A percentile compares a stretch with the other conserved stretches of the same genome.
Evolutionary conservation across 2,329 filamentous ascomycete species (phyloP).

Genomic region (Kalaharituber pfeilii): DNA sequence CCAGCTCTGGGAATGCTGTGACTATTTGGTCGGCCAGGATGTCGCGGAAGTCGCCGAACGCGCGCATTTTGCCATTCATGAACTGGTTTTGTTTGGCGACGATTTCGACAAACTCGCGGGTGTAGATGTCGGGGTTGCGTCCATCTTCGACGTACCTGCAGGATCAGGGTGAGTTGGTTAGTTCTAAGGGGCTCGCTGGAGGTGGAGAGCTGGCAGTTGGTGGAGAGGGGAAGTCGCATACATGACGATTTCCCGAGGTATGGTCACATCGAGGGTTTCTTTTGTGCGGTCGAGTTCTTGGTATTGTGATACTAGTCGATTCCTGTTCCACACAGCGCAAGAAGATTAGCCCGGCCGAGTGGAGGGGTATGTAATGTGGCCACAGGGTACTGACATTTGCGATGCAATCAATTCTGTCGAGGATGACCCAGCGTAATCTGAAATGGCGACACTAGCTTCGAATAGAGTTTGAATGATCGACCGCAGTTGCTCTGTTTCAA

Average conservation of each 20-base stretch:
- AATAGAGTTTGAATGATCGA: conserved; percentile 47
- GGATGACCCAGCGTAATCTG: conserved; percentile 37
- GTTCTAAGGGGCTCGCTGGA: conserved; percentile 10
- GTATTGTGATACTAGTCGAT: conserved; percentile 29
- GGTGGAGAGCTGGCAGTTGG: neutral
- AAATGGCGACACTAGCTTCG: conserved; percentile 44
- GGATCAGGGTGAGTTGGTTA: conserved; percentile 35
- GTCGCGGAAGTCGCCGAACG: conserved; percentile 45
- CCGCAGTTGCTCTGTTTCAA: conserved; percentile 38
- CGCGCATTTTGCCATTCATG: conserved; percentile 45
- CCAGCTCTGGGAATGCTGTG: conserved; percentile 42
- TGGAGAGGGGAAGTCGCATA: conserved; percentile 6
- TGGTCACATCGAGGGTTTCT: neutral
- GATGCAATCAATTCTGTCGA: conserved; percentile 40
- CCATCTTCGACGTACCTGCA: conserved; percentile 53
- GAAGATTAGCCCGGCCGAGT: conserved; percentile 4
- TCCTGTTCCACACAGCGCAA: conserved; percentile 24
- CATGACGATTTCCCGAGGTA: conserved; percentile 26
- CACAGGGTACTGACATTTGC: conserved; percentile 31
- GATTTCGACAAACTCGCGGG: conserved; percentile 54
- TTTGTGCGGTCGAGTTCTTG: conserved; percentile 28
- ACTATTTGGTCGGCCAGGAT: conserved; percentile 42
- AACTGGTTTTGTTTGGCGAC: conserved; percentile 49
- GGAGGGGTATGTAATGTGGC: no score
- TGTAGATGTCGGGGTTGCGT: conserved; percentile 58